Percentiles rank a stretch among this genome's conserved stretches.
Evolutionary conservation across 805 yeast species (phyloP).

Genomic region (Ogataea siamensis): DNA sequence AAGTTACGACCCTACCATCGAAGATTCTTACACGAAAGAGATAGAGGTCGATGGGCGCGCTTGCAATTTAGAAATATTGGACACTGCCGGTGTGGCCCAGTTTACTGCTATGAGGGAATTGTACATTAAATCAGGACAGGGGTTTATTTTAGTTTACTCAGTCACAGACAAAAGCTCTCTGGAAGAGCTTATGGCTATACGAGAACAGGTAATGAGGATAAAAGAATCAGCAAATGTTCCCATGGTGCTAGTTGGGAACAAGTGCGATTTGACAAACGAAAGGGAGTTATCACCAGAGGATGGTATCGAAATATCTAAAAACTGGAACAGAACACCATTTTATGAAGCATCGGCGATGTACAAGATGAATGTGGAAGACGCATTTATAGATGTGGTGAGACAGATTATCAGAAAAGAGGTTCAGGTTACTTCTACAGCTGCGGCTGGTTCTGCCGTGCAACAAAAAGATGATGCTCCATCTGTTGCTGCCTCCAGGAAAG

Average conservation of each 20-base stretch:
- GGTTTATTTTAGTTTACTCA: slow-evolving; percentile 55
- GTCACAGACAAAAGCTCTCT: slow-evolving; percentile 65
- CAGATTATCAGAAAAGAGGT: slow-evolving; percentile 79
- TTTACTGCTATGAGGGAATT: slow-evolving; percentile 94
- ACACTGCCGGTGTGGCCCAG: slow-evolving; percentile 73
- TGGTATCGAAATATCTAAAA: slow-evolving; percentile 78
- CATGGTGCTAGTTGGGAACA: slow-evolving; percentile 88
- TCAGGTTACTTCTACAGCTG: slow-evolving; percentile 19
- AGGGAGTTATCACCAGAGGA: slow-evolving; percentile 76
- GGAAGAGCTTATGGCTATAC: slow-evolving; percentile 70
- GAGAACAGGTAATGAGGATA: slow-evolving; percentile 81
- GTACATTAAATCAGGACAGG: slow-evolving; percentile 85
- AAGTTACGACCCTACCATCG: slow-evolving; percentile 94
- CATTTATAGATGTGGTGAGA: slow-evolving; percentile 82
- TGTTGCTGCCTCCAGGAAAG: slow-evolving; percentile 4
- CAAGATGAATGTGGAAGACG: slow-evolving; percentile 86
- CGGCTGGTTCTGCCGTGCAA: slow-evolving; percentile 10
- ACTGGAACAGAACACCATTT: slow-evolving; percentile 88
- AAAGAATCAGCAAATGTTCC: slow-evolving; percentile 79
- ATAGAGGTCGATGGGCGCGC: slow-evolving; percentile 85
- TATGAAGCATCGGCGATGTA: slow-evolving; percentile 93
- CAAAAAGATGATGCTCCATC: slow-evolving; percentile 6
- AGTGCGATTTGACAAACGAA: slow-evolving; percentile 77
- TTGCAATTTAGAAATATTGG: slow-evolving; percentile 76
- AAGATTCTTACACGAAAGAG: slow-evolving; percentile 89